phyloP scores from a whole-genome alignment of 2,329 filamentous ascomycete species.

The Gaeumannomyces tritici region DNA sequence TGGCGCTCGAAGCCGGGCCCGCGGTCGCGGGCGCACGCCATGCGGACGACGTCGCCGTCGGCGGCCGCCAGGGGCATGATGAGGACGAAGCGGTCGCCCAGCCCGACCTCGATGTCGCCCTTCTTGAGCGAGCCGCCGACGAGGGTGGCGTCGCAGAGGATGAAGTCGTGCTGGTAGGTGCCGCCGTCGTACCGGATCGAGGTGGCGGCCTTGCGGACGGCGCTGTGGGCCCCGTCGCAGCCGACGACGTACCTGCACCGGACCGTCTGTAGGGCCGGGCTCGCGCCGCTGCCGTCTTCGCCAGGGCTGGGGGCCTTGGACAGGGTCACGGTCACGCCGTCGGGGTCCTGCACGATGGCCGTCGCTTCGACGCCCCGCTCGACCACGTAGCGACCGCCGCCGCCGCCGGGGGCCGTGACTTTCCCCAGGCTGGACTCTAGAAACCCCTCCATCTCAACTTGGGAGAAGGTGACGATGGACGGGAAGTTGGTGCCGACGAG shows the following conservation, averaged over 20 bases:
- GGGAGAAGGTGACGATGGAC: slow-evolving; percentile 12
- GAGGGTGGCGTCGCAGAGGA: slow-evolving; percentile 30
- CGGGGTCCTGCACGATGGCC: slow-evolving; percentile 6
- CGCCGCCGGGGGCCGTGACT: background rate
- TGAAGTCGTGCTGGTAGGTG: slow-evolving; percentile 33
- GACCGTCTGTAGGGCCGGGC: slow-evolving; percentile 9
- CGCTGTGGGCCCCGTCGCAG: slow-evolving; percentile 34
- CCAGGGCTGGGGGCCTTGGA: background rate
- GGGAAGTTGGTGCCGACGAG: slow-evolving; percentile 12
- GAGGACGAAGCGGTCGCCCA: slow-evolving; percentile 23
- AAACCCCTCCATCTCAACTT: slow-evolving; percentile 14
- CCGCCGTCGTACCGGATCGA: slow-evolving; percentile 29
- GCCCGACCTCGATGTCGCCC: slow-evolving; percentile 14
- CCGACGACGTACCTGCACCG: slow-evolving; percentile 29
- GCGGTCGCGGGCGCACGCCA: slow-evolving; percentile 5
- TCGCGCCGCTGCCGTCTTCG: background rate
- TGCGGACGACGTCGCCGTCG: slow-evolving; percentile 3
- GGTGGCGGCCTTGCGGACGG: slow-evolving; percentile 24
- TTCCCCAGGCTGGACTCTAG: slow-evolving; percentile 7
- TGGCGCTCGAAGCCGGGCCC: slow-evolving; percentile 6
- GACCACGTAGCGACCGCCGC: slow-evolving; percentile 6
- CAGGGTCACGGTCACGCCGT: slow-evolving; percentile 13
- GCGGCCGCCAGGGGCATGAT: slow-evolving; percentile 21
- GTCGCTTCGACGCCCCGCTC: slow-evolving; percentile 12
- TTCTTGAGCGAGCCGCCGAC: slow-evolving; percentile 7